Evolutionary conservation across 2,329 filamentous ascomycete genomes (phyloP), one percentile per base, ranked within the genome.

Genomic region (Tolypocladium capitatum): DNA sequence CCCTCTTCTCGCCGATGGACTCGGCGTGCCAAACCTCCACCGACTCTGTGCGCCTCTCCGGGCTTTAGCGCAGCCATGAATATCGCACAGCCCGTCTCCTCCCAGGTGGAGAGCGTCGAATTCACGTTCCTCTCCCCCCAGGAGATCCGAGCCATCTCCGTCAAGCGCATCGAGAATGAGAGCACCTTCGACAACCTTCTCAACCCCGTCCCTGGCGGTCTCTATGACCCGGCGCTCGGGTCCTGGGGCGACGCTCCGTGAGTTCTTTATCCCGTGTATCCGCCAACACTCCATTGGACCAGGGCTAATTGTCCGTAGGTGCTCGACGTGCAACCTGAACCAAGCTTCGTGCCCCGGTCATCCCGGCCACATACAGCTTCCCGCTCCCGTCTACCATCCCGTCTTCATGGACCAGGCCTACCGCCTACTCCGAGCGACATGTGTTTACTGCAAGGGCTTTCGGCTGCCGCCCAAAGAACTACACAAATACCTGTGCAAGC

Each of bases 381-480:
- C 92, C 14, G 84, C 90, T 13, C 87, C 86, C 43, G 86, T 96
- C 46, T 98, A 97, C 64, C 91, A 98, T 65, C 87, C 91, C n/a
- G 85, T 89, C 2, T 97, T 96, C 61, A 84, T 98, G 73, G 90
- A 96, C 62, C 90, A 96, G 64, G 78, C 90, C 46, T 78, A 94
- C 53, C 83, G 86, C 41, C 73, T 98, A 42, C 75, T 98, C 20
- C 82, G 89, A 56, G 84, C 87, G 47, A 85, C 91, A 65, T 98
- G 92, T 64, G 77, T 84, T 50, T 96, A 95, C 69, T 98, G 94
- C 68, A 84, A 90, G 61, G 81, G 83, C 49, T 81, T 98, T 55
- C 87, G 85, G 61, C 75, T 96, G 63, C 74, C 83, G n/a, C 78
- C 82, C 44, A 77, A 81, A 46, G 78, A 87, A 51, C 72, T 94